Percentiles rank a stretch among this genome's conserved stretches.
Conservation (phyloP, 2,329 filamentous ascomycete species). For the Didymella pomorum region DNA sequence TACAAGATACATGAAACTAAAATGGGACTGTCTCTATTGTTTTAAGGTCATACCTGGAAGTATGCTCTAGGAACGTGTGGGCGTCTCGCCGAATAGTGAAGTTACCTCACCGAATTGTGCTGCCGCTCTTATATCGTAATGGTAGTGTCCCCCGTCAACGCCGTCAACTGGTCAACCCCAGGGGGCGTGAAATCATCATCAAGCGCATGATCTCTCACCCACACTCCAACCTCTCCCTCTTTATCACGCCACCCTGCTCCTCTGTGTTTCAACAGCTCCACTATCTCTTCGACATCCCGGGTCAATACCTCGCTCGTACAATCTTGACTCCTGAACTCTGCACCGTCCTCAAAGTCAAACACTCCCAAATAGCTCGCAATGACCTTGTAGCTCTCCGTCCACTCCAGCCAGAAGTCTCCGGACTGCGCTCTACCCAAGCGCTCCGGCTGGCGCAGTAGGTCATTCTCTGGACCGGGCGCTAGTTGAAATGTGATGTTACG, state of each 20-base stretch:
- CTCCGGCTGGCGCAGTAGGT: slow-evolving; percentile 48
- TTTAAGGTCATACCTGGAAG: too few relatives aligned
- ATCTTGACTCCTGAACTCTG: slow-evolving; percentile 38
- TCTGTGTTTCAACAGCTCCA: slow-evolving; percentile 31
- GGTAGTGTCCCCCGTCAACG: slow-evolving; percentile 15
- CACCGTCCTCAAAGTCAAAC: slow-evolving; percentile 33
- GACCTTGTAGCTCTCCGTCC: slow-evolving; percentile 43
- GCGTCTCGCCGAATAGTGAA: too few relatives aligned
- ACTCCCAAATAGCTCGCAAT: slow-evolving; percentile 35
- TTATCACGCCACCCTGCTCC: slow-evolving; percentile 37
- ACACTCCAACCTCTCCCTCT: slow-evolving; percentile 26
- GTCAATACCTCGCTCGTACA: slow-evolving; percentile 27
- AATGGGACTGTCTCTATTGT: too few relatives aligned
- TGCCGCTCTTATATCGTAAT: not conserved
- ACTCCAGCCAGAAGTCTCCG: slow-evolving; percentile 52
- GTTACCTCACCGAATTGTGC: too few relatives aligned
- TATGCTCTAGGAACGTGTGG: too few relatives aligned
- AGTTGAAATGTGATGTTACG: slow-evolving; percentile 51
- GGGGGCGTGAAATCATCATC: slow-evolving; percentile 16
- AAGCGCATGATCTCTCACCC: slow-evolving; percentile 32
- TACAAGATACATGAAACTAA: too few relatives aligned
- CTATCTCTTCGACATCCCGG: slow-evolving; percentile 36
- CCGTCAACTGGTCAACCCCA: slow-evolving; percentile 11
- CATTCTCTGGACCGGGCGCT: slow-evolving; percentile 52
- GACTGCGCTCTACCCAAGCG: slow-evolving; percentile 54